Conservation (phyloP, 2,329 filamentous ascomycete species). For the Didymella pomorum region DNA sequence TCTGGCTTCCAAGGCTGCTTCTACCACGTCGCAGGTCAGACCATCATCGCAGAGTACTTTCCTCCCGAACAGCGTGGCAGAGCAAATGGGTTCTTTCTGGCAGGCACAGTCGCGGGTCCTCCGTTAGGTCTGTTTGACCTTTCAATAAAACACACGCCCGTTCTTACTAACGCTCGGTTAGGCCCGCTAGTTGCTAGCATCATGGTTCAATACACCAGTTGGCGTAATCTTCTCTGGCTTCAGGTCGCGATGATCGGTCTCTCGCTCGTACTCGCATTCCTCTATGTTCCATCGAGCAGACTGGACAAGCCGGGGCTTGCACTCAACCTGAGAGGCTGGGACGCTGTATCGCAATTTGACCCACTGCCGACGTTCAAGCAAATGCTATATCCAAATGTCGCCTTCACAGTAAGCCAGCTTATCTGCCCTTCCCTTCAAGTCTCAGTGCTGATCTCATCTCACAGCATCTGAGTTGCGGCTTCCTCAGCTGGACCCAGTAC, state of each 20-base stretch:
- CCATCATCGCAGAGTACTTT: background rate
- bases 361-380: background rate
- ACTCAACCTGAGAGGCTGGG: background rate
- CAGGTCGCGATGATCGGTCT: background rate
- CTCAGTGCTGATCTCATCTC: background rate
- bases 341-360: background rate
- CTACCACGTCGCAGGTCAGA: background rate
- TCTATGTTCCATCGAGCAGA: background rate
- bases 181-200: background rate
- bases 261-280: background rate
- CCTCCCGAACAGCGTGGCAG: background rate
- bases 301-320: background rate
- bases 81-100: background rate
- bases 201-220: background rate
- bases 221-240: background rate
- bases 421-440: background rate
- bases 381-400: background rate
- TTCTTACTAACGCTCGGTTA: background rate
- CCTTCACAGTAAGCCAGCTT: background rate
- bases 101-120: background rate
- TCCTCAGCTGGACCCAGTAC: background rate
- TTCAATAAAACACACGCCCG: background rate
- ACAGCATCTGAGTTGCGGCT: background rate
- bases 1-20: background rate
- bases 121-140: background rate